A percentile compares a stretch with the other conserved stretches of the same genome.
Conservation (phyloP, 495 filamentous ascomycete species). For the Lophiotrema nucula region DNA sequence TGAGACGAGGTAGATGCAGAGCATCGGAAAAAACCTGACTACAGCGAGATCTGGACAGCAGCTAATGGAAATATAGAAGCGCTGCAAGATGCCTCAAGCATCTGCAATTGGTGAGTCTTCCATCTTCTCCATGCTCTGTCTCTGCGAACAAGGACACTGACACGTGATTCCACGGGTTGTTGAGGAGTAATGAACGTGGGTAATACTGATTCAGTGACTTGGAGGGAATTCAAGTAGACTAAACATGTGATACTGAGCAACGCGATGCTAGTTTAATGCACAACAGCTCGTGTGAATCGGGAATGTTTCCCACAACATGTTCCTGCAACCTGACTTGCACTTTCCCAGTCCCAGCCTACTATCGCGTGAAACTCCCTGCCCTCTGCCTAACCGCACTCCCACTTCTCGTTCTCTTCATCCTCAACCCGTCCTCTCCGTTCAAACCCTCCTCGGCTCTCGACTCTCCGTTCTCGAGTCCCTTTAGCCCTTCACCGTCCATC, state of each 20-base stretch:
- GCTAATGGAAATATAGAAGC: too few species aligned
- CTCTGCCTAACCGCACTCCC: constrained; percentile 13
- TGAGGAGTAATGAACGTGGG: neutral
- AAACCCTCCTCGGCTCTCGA: neutral
- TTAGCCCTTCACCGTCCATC: constrained; percentile 31
- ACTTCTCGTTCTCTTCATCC: constrained; percentile 8
- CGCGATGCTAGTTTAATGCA: too few species aligned
- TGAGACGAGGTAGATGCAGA: too few species aligned
- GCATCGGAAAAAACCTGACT: too few species aligned
- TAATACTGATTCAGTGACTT: neutral
- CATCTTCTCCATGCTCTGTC: too few species aligned
- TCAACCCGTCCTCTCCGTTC: neutral
- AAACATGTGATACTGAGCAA: too few species aligned
- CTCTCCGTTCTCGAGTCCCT: constrained; percentile 8
- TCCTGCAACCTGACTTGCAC: neutral
- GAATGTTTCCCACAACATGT: neutral
- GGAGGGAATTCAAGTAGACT: too few species aligned
- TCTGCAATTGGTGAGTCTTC: too few species aligned
- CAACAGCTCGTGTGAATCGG: too few species aligned
- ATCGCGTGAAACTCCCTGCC: constrained; percentile 7
- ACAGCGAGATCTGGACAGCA: too few species aligned
- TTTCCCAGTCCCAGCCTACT: neutral
- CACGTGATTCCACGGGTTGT: neutral
- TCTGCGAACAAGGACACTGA: too few species aligned
- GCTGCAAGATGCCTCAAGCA: too few species aligned